phyloP scores from a whole-genome alignment of 2,329 filamentous ascomycete genomes.

The Botrytis pseudocinerea region DNA sequence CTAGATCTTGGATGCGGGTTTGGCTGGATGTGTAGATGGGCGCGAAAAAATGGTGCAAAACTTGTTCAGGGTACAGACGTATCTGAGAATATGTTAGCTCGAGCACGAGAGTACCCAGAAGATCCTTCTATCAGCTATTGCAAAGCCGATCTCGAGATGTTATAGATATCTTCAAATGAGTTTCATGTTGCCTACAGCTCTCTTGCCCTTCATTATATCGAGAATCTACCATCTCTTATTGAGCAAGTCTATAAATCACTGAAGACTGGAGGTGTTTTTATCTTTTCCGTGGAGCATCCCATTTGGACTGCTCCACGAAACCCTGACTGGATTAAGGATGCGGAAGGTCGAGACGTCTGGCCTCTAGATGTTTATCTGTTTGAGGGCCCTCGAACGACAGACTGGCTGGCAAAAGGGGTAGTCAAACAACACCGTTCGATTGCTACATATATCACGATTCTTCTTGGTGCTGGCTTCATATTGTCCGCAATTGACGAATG shows the following conservation, averaged over 20 bases:
- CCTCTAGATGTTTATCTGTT: constrained; percentile 46
- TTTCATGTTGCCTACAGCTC: constrained; percentile 3
- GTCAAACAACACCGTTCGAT: constrained; percentile 51
- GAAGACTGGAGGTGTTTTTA: constrained; percentile 61
- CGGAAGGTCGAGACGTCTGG: constrained; percentile 45
- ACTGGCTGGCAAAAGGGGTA: constrained; percentile 48
- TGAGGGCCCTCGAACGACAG: constrained; percentile 46
- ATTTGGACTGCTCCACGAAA: constrained; percentile 47
- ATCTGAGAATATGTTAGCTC: constrained; percentile 9
- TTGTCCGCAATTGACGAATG: constrained; percentile 31
- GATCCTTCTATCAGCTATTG: not conserved
- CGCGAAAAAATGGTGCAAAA: not conserved
- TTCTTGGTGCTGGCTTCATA: constrained; percentile 29
- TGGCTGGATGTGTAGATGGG: constrained; percentile 7
- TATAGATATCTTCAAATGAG: not conserved
- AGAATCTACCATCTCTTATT: not conserved
- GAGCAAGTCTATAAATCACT: not conserved
- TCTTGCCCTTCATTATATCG: not conserved
- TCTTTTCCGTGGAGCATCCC: constrained; percentile 56
- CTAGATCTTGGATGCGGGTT: constrained; percentile 2
- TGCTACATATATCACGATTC: constrained; percentile 27
- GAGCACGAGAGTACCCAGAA: constrained; percentile 1
- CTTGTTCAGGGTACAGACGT: not conserved
- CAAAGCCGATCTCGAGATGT: not conserved
- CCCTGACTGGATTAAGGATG: constrained; percentile 38